Evolutionary conservation across 345 rosid genomes (phyloP).

Genomic region (Moricandia moricandioides): DNA sequence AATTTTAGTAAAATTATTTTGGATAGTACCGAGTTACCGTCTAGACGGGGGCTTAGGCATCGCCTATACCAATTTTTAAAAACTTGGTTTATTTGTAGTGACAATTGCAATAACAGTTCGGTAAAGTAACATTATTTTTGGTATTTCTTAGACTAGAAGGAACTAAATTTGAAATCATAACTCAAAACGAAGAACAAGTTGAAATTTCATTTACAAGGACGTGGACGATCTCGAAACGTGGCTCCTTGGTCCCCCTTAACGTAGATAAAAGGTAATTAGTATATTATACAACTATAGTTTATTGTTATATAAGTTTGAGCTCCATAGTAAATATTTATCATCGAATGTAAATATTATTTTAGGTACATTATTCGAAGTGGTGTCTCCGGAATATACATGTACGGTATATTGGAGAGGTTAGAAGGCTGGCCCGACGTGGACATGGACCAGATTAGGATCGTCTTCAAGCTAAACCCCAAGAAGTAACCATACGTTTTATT

Average conservation of each 20-base stretch:
- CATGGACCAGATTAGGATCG: conserved; percentile 85
- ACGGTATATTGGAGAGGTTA: conserved; percentile 64
- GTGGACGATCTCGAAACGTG: conserved; percentile 45
- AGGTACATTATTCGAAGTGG: conserved; percentile 79
- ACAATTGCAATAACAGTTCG: neutral
- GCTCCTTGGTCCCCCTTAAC: conserved; percentile 58
- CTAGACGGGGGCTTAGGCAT: no score
- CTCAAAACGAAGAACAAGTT: conserved; percentile 48
- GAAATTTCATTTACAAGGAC: conserved; percentile 66
- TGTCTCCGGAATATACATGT: conserved; percentile 60
- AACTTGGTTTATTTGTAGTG: neutral
- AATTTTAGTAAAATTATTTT: no score
- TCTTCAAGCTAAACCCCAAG: conserved; percentile 61
- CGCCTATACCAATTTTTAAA: no score
- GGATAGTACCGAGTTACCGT: no score
- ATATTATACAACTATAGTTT: neutral
- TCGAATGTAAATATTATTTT: neutral
- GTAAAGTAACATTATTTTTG: neutral
- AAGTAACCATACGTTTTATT: conserved; percentile 44
- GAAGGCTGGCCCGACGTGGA: conserved; percentile 81
- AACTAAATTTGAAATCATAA: conserved; percentile 46
- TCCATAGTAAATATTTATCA: conserved; percentile 8
- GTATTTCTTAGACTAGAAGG: conserved; percentile 47
- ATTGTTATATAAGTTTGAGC: neutral
- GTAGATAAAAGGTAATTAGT: conserved; percentile 78